Conservation (phyloP, 108 stramenopile species). For the Asterionellopsis glacialis region DNA sequence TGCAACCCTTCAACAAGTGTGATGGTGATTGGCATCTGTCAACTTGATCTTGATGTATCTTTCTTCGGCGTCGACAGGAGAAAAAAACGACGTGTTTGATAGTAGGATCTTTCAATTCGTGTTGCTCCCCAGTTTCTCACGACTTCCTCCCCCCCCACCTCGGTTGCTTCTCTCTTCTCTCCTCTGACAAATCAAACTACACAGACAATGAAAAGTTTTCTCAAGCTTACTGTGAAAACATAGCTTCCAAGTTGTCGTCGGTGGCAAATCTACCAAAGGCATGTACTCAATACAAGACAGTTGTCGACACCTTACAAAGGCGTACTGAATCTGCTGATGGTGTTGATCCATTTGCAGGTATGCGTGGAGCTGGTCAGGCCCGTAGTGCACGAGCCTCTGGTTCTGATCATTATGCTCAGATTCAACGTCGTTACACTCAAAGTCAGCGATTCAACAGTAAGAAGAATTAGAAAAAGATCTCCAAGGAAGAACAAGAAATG, state of each 20-base stretch:
- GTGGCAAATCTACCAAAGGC: conserved; percentile 1
- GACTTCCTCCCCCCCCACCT: too few species aligned
- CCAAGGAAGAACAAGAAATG: too few species aligned
- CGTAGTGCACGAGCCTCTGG: neutral
- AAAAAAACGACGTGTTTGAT: neutral
- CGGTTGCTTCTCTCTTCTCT: too few species aligned
- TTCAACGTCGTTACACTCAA: conserved; percentile 9
- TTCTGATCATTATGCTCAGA: conserved; percentile 4
- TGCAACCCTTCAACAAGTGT: too few species aligned
- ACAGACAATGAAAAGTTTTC: conserved; percentile 2
- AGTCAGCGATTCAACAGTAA: conserved; percentile 1
- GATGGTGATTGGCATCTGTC: too few species aligned
- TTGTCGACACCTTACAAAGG: neutral
- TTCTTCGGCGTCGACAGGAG: neutral
- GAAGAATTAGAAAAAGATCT: neutral
- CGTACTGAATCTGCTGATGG: neutral
- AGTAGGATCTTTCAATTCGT: too few species aligned
- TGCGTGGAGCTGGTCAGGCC: neutral
- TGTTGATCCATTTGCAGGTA: conserved; percentile 3
- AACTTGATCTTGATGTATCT: too few species aligned
- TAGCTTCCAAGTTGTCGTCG: conserved; percentile 6
- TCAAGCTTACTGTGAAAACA: neutral
- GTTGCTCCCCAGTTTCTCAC: too few species aligned
- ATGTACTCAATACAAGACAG: conserved; percentile 5
- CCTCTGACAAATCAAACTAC: neutral